These are phyloP conservation scores for Colletotrichum abscissum DNA, from an alignment of 2,329 filamentous ascomycete species.

Conservation along the genomic window DNA sequence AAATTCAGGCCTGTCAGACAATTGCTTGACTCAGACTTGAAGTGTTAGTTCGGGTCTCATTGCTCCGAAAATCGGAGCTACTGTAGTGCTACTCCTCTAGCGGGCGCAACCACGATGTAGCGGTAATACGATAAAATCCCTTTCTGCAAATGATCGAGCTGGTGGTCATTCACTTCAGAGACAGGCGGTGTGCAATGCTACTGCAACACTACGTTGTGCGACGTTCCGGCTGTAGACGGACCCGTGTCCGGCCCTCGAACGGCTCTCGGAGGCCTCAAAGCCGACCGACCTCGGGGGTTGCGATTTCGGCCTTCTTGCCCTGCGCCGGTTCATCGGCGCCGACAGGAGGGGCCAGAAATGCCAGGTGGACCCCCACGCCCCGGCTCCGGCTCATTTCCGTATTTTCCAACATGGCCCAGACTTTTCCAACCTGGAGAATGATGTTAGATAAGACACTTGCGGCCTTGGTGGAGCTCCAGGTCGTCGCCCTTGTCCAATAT, in stretches of 20 bases:
- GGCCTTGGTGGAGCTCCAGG: slow-evolving; percentile 6
- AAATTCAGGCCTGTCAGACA: neutral
- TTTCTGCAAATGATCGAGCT: neutral
- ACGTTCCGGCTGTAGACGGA: slow-evolving; percentile 9
- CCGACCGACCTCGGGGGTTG: slow-evolving; percentile 27
- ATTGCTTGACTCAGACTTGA: neutral
- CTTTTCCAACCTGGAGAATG: neutral
- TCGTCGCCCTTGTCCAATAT: slow-evolving; percentile 29
- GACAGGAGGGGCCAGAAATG: neutral
- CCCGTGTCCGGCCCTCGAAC: slow-evolving; percentile 13
- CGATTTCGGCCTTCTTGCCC: slow-evolving; percentile 20
- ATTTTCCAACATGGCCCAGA: neutral
- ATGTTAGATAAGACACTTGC: slow-evolving; percentile 18
- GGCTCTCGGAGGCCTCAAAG: slow-evolving; percentile 1
- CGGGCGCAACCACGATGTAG: neutral
- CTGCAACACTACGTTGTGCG: too few relatives aligned
- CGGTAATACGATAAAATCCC: neutral
- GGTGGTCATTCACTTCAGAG: neutral
- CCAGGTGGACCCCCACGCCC: slow-evolving; percentile 18
- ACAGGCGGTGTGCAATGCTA: too few relatives aligned
- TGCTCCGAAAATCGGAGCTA: neutral
- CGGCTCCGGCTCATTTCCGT: slow-evolving; percentile 9
- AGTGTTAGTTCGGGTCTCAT: neutral
- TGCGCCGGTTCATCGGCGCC: slow-evolving; percentile 10
- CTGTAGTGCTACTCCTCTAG: neutral